phyloP scores from a whole-genome alignment of 1,284 basidiomycete species.

The Microbotryum scabiosae region DNA sequence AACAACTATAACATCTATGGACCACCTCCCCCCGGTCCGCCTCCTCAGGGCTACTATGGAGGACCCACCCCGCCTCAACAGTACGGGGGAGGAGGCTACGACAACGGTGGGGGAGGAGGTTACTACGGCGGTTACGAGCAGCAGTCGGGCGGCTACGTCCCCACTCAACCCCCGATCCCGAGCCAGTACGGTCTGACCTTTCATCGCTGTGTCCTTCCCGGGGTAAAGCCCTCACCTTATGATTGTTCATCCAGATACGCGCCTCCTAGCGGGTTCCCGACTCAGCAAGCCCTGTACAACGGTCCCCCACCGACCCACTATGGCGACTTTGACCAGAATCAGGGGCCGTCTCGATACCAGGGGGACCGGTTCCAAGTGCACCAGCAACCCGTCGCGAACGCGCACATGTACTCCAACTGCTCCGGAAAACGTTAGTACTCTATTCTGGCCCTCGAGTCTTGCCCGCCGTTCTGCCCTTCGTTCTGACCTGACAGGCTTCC shows the following conservation, averaged over 20 bases:
- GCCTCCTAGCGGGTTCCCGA: conserved; percentile 10
- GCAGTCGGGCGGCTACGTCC: conserved; percentile 7
- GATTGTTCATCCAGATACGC: conserved; percentile 10
- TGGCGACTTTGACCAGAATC: conserved; percentile 14
- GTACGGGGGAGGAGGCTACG: conserved; percentile 5
- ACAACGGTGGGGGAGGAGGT: conserved; percentile 1
- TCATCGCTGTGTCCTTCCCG: neutral
- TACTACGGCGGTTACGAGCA: conserved; percentile 10
- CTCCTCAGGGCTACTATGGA: conserved; percentile 3
- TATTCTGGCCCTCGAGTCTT: conserved; percentile 1
- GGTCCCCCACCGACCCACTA: conserved; percentile 29
- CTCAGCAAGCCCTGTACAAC: conserved; percentile 13
- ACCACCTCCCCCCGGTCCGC: conserved; percentile 3
- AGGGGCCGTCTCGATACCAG: conserved; percentile 31
- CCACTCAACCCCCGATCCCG: conserved; percentile 10
- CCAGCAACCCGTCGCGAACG: conserved; percentile 6
- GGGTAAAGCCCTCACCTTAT: neutral
- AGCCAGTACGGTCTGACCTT: conserved; percentile 9
- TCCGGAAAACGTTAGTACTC: conserved; percentile 32
- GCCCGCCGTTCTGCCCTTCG: neutral
- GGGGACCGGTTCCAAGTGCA: conserved; percentile 28
- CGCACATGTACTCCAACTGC: conserved; percentile 34
- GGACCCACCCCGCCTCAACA: conserved; percentile 1
- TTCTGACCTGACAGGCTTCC: neutral
- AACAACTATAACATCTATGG: neutral